Evolutionary conservation across 2,329 filamentous ascomycete species (phyloP).

Genomic region (Cladophialophora carrionii): DNA sequence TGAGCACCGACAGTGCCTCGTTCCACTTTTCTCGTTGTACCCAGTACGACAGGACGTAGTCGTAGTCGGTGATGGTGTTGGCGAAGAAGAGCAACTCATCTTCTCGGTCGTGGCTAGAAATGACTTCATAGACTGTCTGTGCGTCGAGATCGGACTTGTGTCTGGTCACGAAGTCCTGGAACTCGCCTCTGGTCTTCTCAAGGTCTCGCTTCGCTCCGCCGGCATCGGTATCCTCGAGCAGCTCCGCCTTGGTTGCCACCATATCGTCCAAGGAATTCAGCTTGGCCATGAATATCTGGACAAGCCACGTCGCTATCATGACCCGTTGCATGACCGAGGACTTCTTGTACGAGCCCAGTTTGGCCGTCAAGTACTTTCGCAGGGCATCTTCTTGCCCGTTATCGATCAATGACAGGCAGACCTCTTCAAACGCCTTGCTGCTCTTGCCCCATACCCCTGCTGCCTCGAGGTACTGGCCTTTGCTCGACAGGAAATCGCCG

Average conservation of each 20-base stretch:
- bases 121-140: constrained; percentile 92
- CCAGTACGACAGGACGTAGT: constrained; percentile 96
- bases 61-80: constrained; percentile 83
- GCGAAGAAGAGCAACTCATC: constrained; percentile 91
- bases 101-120: constrained; percentile 92
- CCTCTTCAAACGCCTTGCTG: constrained; percentile 95
- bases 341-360: constrained; percentile 80
- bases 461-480: constrained; percentile 81
- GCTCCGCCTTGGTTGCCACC: constrained; percentile 83
- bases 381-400: constrained; percentile 86
- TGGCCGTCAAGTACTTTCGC: constrained; percentile 84
- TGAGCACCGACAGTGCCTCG: constrained; percentile 83
- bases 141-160: constrained; percentile 86
- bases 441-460: constrained; percentile 91
- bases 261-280: constrained; percentile 93
- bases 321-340: constrained; percentile 85
- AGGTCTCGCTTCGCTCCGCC: constrained; percentile 74
- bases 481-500: constrained; percentile 81
- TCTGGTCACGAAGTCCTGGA: constrained; percentile 81
- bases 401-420: constrained; percentile 88
- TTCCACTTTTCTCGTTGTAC: constrained; percentile 91
- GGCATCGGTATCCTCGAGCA: constrained; percentile 71
- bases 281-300: constrained; percentile 97
- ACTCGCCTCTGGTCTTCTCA: constrained; percentile 72
- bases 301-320: constrained; percentile 93